Conservation (phyloP, 106 monocot genomes). For the Dioscorea zingiberensis region DNA sequence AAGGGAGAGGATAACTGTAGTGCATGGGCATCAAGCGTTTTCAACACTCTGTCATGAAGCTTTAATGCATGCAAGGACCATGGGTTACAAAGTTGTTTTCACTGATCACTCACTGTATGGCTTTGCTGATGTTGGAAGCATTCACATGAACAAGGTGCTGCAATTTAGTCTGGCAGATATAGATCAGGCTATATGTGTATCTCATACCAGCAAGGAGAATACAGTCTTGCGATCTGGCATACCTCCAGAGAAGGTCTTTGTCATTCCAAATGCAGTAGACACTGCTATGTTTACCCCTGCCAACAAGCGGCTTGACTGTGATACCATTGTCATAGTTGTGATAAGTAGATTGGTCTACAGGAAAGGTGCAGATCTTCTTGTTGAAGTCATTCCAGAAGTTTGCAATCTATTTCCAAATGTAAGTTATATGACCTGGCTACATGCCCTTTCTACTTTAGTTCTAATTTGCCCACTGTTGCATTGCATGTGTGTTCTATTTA, state of each 20-base stretch:
- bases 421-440: conserved; percentile 14
- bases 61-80: conserved; percentile 86
- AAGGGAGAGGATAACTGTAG: conserved; percentile 83
- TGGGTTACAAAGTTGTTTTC: conserved; percentile 88
- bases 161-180: conserved; percentile 94
- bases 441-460: background rate
- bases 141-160: conserved; percentile 97
- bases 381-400: conserved; percentile 94
- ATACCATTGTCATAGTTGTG: conserved; percentile 86
- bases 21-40: conserved; percentile 97
- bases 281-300: conserved; percentile 95
- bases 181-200: conserved; percentile 90
- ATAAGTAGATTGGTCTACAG: conserved; percentile 93
- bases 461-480: background rate
- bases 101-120: conserved; percentile 98
- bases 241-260: conserved; percentile 77
- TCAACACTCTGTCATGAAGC: conserved; percentile 97
- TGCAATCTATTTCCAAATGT: conserved; percentile 79
- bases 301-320: conserved; percentile 39
- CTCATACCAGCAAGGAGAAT: conserved; percentile 97
- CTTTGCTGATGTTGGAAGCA: conserved; percentile 89
- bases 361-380: conserved; percentile 94
- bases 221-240: conserved; percentile 88
- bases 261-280: conserved; percentile 96
- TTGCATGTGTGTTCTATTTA: background rate